Conservation (phyloP, 108 stramenopile genomes). For the Skeletonema menzelii region DNA sequence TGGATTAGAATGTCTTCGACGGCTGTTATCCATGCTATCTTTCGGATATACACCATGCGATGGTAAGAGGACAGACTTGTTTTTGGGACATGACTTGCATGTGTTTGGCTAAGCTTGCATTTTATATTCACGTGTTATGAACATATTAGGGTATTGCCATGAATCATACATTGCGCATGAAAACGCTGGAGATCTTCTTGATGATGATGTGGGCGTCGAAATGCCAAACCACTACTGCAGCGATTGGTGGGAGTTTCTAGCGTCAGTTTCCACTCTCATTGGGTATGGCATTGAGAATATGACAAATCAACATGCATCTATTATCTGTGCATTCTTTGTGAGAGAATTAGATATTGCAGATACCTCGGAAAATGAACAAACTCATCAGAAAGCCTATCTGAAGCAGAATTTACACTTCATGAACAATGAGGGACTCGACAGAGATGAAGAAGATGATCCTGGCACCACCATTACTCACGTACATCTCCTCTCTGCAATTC, state of each 20-base stretch:
- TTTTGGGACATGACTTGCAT: background rate
- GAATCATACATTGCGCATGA: slow-evolving; percentile 24
- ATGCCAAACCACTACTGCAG: slow-evolving; percentile 44
- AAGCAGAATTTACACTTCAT: slow-evolving; percentile 34
- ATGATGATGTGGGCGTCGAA: slow-evolving; percentile 12
- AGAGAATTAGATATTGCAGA: slow-evolving; percentile 17
- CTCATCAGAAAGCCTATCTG: slow-evolving; percentile 24
- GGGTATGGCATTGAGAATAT: slow-evolving; percentile 32
- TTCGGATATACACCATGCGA: slow-evolving; percentile 47
- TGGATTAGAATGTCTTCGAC: slow-evolving; percentile 34
- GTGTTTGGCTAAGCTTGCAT: background rate
- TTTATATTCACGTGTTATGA: background rate
- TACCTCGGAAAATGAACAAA: background rate
- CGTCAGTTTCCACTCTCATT: slow-evolving; percentile 23
- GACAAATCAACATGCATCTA: slow-evolving; percentile 39
- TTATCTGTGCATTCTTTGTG: slow-evolving; percentile 42
- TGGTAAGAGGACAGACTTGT: slow-evolving; percentile 19
- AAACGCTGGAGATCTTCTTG: slow-evolving; percentile 1
- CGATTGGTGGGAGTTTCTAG: slow-evolving; percentile 39
- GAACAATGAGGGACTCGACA: slow-evolving; percentile 15
- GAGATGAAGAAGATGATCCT: background rate
- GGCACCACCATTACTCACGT: background rate
- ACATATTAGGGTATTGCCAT: slow-evolving; percentile 19
- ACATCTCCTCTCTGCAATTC: slow-evolving; percentile 22
- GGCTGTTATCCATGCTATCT: slow-evolving; percentile 32